Evolutionary conservation across 1,284 basidiomycete genomes (phyloP).

Genomic region (Acaromyces ingoldii): DNA sequence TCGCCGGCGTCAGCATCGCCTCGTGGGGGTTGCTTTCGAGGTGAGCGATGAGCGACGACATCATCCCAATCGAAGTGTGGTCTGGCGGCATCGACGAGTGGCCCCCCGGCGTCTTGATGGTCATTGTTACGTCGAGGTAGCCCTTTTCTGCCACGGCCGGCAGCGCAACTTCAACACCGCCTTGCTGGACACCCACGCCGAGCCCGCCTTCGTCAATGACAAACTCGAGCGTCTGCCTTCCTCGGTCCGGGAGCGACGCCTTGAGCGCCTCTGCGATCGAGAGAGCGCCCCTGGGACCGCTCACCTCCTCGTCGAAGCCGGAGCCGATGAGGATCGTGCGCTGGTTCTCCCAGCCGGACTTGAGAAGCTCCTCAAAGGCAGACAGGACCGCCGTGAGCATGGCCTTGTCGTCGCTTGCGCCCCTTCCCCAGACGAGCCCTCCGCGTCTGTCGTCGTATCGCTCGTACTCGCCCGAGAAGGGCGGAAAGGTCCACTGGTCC

Average conservation of each 20-base stretch:
- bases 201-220: slow-evolving; percentile 53
- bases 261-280: slow-evolving; percentile 57
- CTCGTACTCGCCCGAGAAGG: slow-evolving; percentile 54
- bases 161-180: slow-evolving; percentile 3
- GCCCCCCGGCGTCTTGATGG: slow-evolving; percentile 58
- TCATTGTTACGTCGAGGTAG: slow-evolving; percentile 50
- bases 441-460: slow-evolving; percentile 52
- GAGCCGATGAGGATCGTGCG: slow-evolving; percentile 60
- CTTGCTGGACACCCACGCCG: neutral
- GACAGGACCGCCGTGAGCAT: slow-evolving; percentile 54
- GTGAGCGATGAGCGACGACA: slow-evolving; percentile 59
- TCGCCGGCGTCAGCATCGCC: slow-evolving; percentile 44
- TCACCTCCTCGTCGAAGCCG: slow-evolving; percentile 67
- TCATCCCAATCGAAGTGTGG: slow-evolving; percentile 62
- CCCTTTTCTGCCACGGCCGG: slow-evolving; percentile 9
- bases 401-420: slow-evolving; percentile 51
- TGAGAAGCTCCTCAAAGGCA: slow-evolving; percentile 55
- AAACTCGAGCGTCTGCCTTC: slow-evolving; percentile 4
- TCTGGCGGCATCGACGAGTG: slow-evolving; percentile 64
- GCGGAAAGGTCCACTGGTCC: slow-evolving; percentile 56
- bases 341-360: slow-evolving; percentile 53
- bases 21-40: slow-evolving; percentile 59
- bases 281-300: slow-evolving; percentile 43
- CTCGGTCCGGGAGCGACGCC: neutral
- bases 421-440: slow-evolving; percentile 57